Evolutionary conservation across 2,329 filamentous ascomycete genomes (phyloP).

Genomic region (Penicillium sp.): DNA sequence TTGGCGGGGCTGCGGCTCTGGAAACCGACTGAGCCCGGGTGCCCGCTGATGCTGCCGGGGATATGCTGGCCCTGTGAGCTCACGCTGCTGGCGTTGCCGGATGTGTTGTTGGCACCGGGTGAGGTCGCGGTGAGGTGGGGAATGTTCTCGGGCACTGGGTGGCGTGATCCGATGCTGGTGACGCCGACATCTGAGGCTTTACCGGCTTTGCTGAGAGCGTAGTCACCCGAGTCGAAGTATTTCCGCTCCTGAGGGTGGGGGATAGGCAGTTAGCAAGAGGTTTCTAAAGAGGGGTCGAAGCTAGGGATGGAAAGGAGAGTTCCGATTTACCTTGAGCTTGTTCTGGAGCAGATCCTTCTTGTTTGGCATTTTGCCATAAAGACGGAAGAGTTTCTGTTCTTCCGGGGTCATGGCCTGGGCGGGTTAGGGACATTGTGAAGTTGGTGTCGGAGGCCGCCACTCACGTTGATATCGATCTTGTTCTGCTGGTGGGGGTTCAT

Average conservation of each 20-base stretch:
- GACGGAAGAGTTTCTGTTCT: slow-evolving; percentile 91
- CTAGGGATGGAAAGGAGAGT: not conserved
- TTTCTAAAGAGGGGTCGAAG: not conserved
- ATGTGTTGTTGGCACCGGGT: slow-evolving; percentile 34
- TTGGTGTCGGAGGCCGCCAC: slow-evolving; percentile 36
- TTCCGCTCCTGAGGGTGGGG: slow-evolving; percentile 69
- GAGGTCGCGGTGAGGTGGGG: slow-evolving; percentile 74
- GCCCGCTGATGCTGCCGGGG: slow-evolving; percentile 42
- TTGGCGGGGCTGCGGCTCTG: slow-evolving; percentile 78
- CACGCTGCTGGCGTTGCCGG: slow-evolving; percentile 28
- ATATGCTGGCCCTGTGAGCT: slow-evolving; percentile 39
- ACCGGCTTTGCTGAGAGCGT: slow-evolving; percentile 93
- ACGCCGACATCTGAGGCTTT: slow-evolving; percentile 93
- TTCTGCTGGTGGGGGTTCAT: slow-evolving; percentile 99
- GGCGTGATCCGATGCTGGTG: slow-evolving; percentile 87
- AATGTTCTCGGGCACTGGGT: slow-evolving; percentile 92
- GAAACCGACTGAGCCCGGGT: slow-evolving; percentile 38
- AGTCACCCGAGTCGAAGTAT: slow-evolving; percentile 96
- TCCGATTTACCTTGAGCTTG: slow-evolving; percentile 69
- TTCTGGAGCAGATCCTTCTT: slow-evolving; percentile 96
- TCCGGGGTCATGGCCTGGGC: slow-evolving; percentile 80
- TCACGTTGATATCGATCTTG: slow-evolving; percentile 92
- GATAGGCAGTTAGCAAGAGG: not conserved
- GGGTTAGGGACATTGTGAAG: not conserved
- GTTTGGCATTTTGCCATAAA: slow-evolving; percentile 96